Percentiles rank a stretch among this genome's conserved stretches.
These are phyloP conservation scores for Globisporangium splendens DNA, from an alignment of 352 stramenopile species.

Conservation along the genomic window DNA sequence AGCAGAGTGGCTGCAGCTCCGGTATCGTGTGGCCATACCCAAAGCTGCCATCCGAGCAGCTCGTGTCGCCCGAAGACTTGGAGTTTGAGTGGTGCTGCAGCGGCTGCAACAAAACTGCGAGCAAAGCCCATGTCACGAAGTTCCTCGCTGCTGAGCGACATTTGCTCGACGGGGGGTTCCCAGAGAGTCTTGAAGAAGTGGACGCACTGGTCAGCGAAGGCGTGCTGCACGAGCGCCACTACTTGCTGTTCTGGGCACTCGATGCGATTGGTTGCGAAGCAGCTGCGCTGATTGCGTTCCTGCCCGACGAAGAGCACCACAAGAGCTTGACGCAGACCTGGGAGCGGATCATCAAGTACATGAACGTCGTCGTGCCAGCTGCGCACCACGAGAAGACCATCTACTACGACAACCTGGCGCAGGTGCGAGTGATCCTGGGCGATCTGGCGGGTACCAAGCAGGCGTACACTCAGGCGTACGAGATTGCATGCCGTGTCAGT, in stretches of 20 bases:
- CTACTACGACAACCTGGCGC: slow-evolving; percentile 82
- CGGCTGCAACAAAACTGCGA: slow-evolving; percentile 33
- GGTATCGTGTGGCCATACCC: slow-evolving; percentile 51
- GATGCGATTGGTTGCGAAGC: slow-evolving; percentile 67
- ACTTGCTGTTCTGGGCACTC: slow-evolving; percentile 74
- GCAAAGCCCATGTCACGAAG: slow-evolving; percentile 22
- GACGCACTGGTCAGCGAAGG: slow-evolving; percentile 39
- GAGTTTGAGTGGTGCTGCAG: slow-evolving; percentile 58
- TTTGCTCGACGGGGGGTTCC: slow-evolving; percentile 58
- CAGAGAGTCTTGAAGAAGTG: slow-evolving; percentile 54
- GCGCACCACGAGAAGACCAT: slow-evolving; percentile 80
- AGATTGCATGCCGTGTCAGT: slow-evolving; percentile 61
- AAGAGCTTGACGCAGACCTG: slow-evolving; percentile 45
- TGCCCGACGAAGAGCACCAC: slow-evolving; percentile 32
- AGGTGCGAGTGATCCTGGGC: slow-evolving; percentile 63
- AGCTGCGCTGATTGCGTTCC: slow-evolving; percentile 27
- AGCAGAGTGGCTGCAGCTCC: slow-evolving; percentile 22
- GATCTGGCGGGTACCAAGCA: slow-evolving; percentile 42
- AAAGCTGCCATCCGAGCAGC: slow-evolving; percentile 9
- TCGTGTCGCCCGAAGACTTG: slow-evolving; percentile 34
- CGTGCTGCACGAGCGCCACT: slow-evolving; percentile 65
- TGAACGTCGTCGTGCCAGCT: slow-evolving; percentile 68
- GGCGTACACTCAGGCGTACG: slow-evolving; percentile 53
- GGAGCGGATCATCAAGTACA: slow-evolving; percentile 58
- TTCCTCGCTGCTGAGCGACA: slow-evolving; percentile 48